Evolutionary conservation across 257 asterid species (phyloP), one percentile per base, ranked within the genome.

Genomic region (Plantago major): DNA sequence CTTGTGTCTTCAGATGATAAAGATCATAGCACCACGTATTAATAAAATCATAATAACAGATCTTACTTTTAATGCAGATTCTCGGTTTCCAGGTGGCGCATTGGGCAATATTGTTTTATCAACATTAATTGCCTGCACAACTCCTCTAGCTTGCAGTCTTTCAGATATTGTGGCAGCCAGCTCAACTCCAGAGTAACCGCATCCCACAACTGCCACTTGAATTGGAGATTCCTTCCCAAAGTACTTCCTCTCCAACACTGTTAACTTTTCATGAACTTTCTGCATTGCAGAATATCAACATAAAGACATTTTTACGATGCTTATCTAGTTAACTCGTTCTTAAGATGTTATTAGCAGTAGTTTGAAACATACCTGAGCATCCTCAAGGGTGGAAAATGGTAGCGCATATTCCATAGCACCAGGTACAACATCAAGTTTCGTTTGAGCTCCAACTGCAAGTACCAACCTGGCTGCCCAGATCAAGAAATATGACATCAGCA

Each of bases 381-480:
- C 99, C 71, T 83, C 95, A 50, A 92, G 89, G 55, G 94, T 92
- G 76, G 93, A 84, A 83, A 92, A 92, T 51, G 99, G 99, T 49
- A 89, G 68, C 11, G 99, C 99, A 78, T 83, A 69, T 58, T 86
- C 95, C 9, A 71, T 63, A 66, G 99, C 95, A 50, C 99, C 99
- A 22, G 99, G 99, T 74, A 83, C 93, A 28, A 75, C 46, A 73
- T 92, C 93, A 76, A 86, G 83, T 76, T 83, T 86, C 69, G 97
- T 60, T 71, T 89, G 95, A 70, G 96, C 94, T 80, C 97, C 99
- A 51, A 89, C 80, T 16, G 99, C 97, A 82, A 92, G 87, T 64
- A 92, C 97, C 96, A 92, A 82, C 98, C 97, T 92, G 85, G 84
- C 98, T 88, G 87, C 81, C 91, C 90, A 75, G 69, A 73, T 71